Conservation (phyloP, 176 grass and related monocot species). For the Bolboschoenus planiculmis region DNA sequence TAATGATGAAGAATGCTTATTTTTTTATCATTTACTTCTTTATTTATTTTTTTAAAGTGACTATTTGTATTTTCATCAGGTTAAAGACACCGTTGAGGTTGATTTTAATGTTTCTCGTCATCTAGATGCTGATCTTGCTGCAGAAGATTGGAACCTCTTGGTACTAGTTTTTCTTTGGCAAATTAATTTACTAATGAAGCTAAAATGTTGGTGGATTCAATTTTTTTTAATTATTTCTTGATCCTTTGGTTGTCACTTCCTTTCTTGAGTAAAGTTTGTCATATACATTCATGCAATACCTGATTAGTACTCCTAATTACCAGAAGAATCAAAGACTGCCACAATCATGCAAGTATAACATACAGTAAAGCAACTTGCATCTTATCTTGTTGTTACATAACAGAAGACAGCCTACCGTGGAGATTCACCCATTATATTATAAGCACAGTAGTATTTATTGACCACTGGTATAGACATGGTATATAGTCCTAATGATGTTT, state of each 20-base stretch:
- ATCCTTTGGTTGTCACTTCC: background rate
- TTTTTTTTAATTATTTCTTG: background rate
- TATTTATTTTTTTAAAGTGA: background rate
- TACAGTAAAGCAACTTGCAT: background rate
- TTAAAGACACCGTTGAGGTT: conserved; percentile 95
- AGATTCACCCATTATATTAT: background rate
- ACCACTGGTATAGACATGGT: background rate
- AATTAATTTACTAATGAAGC: background rate
- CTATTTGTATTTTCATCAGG: conserved; percentile 34
- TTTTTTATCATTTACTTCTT: background rate
- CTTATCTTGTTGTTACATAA: background rate
- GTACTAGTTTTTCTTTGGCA: conserved; percentile 16
- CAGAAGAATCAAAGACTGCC: background rate
- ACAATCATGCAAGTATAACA: background rate
- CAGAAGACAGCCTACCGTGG: background rate
- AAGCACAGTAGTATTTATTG: background rate
- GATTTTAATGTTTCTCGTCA: conserved; percentile 88
- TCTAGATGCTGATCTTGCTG: conserved; percentile 68
- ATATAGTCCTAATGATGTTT: conserved; percentile 4
- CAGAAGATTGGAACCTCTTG: conserved; percentile 64
- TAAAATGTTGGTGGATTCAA: background rate
- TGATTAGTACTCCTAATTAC: background rate
- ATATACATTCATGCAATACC: background rate
- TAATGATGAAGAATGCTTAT: background rate
- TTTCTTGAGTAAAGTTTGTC: background rate